Conservation (phyloP, 139 green algal genomes). For the Chlamydomonas sphaeroides region DNA sequence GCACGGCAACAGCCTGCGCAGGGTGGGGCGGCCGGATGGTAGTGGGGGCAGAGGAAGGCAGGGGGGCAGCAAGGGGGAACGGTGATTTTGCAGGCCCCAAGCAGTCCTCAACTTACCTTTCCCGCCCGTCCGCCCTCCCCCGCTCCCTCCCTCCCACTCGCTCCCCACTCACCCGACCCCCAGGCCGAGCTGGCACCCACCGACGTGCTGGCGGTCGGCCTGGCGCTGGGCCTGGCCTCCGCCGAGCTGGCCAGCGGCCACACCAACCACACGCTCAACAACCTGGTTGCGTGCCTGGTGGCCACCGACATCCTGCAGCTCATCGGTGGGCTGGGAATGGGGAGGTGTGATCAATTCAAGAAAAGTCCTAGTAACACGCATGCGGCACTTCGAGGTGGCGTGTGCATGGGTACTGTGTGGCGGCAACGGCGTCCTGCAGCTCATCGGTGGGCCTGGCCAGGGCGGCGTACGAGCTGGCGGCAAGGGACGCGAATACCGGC, state of each 20-base stretch:
- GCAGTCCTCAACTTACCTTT: neutral
- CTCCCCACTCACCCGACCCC: neutral
- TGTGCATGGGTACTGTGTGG: too few relatives aligned
- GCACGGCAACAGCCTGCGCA: conserved; percentile 46
- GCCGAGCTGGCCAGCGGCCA: conserved; percentile 65
- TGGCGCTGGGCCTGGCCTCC: conserved; percentile 62
- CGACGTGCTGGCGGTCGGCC: conserved; percentile 49
- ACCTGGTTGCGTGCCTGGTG: conserved; percentile 70
- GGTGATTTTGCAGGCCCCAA: neutral
- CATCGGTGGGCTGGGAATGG: too few relatives aligned
- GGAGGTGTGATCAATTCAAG: too few relatives aligned
- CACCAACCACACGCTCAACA: conserved; percentile 86
- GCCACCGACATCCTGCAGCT: conserved; percentile 64
- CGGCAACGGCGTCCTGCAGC: conserved; percentile 56
- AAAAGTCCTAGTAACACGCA: too few relatives aligned
- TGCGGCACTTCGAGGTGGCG: too few relatives aligned
- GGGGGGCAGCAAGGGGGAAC: too few relatives aligned
- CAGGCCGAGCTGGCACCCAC: conserved; percentile 46
- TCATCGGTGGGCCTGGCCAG: conserved; percentile 35
- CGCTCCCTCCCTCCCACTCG: neutral
- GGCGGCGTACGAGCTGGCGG: too few relatives aligned
- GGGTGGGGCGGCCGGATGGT: neutral
- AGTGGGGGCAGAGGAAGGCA: too few relatives aligned
- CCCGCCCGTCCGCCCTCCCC: neutral
- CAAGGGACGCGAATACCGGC: too few relatives aligned